Evolutionary conservation across 305 asterid genomes (phyloP).

Genomic region (Fraxinus sp.): DNA sequence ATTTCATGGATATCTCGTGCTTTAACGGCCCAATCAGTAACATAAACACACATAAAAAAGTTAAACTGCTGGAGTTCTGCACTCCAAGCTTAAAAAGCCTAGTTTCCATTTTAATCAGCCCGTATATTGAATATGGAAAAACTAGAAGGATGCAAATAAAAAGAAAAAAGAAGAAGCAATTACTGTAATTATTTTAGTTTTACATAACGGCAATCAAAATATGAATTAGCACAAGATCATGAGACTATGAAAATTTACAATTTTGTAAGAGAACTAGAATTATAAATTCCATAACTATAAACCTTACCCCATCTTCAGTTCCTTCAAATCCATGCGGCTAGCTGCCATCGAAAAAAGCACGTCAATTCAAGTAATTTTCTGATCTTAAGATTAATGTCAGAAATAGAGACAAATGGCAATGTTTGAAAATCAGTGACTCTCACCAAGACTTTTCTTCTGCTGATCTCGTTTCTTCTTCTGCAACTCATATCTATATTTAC

Average conservation of each 20-base stretch:
- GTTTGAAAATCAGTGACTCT: constrained; percentile 21
- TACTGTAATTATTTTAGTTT: background rate
- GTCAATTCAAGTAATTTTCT: constrained; percentile 29
- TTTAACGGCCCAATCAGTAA: background rate
- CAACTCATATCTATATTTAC: constrained; percentile 85
- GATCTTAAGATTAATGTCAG: constrained; percentile 16
- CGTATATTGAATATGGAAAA: background rate
- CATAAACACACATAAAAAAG: background rate
- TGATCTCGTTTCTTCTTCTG: constrained; percentile 93
- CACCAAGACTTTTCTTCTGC: constrained; percentile 90
- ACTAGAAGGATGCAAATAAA: background rate
- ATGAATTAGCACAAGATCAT: background rate
- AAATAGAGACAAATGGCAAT: constrained; percentile 18
- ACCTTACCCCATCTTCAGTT: constrained; percentile 96
- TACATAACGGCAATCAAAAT: background rate
- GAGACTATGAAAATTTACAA: background rate
- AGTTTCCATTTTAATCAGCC: background rate
- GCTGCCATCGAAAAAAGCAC: constrained; percentile 53
- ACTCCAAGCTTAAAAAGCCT: background rate
- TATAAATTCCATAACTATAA: background rate
- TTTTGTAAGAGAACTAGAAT: background rate
- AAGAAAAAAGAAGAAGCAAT: background rate
- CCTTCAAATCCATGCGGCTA: constrained; percentile 89
- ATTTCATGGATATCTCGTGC: background rate
- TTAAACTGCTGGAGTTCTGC: background rate